These are phyloP conservation scores for Lojkania enalia DNA, from an alignment of 2,329 filamentous ascomycete species.

Conservation along the genomic window DNA sequence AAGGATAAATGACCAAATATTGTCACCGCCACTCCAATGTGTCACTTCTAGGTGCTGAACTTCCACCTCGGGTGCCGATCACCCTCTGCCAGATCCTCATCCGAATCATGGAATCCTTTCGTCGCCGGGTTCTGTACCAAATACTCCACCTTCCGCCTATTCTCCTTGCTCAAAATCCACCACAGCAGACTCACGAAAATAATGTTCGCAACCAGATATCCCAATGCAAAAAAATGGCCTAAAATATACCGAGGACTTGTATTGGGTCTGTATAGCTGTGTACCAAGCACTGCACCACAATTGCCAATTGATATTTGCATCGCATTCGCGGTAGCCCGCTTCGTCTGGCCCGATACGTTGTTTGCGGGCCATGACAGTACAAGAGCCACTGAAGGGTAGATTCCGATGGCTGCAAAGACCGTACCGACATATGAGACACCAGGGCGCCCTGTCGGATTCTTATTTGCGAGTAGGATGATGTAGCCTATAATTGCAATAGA, in stretches of 20 bases:
- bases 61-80: slow-evolving; percentile 43
- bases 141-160: slow-evolving; percentile 31
- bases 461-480: slow-evolving; percentile 44
- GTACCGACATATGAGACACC: slow-evolving; percentile 44
- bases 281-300: slow-evolving; percentile 45
- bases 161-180: slow-evolving; percentile 38
- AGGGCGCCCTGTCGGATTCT: slow-evolving; percentile 32
- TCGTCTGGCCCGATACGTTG: slow-evolving; percentile 58
- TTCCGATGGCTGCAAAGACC: slow-evolving; percentile 45
- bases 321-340: slow-evolving; percentile 54
- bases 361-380: slow-evolving; percentile 56
- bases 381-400: slow-evolving; percentile 45
- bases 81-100: slow-evolving; percentile 35
- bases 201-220: slow-evolving; percentile 38
- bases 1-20: too few species aligned
- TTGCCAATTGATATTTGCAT: slow-evolving; percentile 58
- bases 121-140: slow-evolving; percentile 30
- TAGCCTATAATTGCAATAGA: slow-evolving; percentile 43
- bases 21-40: background rate
- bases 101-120: slow-evolving; percentile 32
- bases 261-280: slow-evolving; percentile 42
- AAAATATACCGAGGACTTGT: slow-evolving; percentile 41
- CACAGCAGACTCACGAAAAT: slow-evolving; percentile 35
- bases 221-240: slow-evolving; percentile 42
- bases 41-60: slow-evolving; percentile 31